Percentiles rank a stretch among this genome's conserved stretches.
phyloP scores from a whole-genome alignment of 106 monocot species.

The Dendrobium huoshanense region DNA sequence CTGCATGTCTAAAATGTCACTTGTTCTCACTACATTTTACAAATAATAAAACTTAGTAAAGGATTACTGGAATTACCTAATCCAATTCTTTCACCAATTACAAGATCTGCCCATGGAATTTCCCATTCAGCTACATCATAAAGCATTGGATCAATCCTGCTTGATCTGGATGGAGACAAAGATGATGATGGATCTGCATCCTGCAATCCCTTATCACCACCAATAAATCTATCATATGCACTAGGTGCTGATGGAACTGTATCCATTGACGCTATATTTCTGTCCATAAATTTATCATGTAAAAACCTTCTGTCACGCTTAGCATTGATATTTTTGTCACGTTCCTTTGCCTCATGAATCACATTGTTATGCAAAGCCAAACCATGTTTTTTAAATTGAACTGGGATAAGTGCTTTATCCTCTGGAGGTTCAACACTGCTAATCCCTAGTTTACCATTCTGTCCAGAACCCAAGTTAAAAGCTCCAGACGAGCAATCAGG shows the following conservation, averaged over 20 bases:
- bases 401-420: slow-evolving; percentile 7
- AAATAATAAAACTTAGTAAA: neutral
- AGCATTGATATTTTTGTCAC: slow-evolving; percentile 19
- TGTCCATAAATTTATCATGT: slow-evolving; percentile 6
- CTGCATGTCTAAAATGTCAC: neutral
- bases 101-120: slow-evolving; percentile 90
- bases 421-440: slow-evolving; percentile 12
- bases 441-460: slow-evolving; percentile 6
- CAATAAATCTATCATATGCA: slow-evolving; percentile 37
- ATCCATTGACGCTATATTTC: slow-evolving; percentile 6
- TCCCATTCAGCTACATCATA: slow-evolving; percentile 91
- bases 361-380: slow-evolving; percentile 9
- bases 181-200: slow-evolving; percentile 28
- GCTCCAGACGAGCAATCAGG: slow-evolving; percentile 3
- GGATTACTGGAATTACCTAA: slow-evolving; percentile 51
- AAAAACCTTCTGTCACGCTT: slow-evolving; percentile 26
- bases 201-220: slow-evolving; percentile 14
- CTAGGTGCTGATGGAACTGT: neutral
- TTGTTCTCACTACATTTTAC: neutral
- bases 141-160: slow-evolving; percentile 66
- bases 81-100: slow-evolving; percentile 98
- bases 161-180: slow-evolving; percentile 7
- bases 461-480: slow-evolving; percentile 20
- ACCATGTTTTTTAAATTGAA: slow-evolving; percentile 25
- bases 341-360: slow-evolving; percentile 13